A percentile compares a stretch with the other conserved stretches of the same genome.
These are phyloP conservation scores for Aspergillus costaricaensis DNA, from an alignment of 2,329 filamentous ascomycete species.

Conservation along the genomic window DNA sequence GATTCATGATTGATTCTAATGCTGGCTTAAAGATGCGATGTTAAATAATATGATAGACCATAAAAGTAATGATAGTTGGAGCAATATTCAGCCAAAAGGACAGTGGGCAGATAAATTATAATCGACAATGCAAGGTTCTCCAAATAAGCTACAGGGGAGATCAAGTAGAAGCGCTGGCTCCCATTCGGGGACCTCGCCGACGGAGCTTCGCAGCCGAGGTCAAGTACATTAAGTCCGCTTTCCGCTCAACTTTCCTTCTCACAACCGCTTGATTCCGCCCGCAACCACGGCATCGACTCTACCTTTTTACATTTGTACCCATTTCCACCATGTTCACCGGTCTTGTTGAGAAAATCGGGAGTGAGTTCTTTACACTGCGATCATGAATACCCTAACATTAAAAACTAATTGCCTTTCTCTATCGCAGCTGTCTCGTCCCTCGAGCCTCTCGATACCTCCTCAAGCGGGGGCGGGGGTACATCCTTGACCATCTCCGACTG, in stretches of 20 bases:
- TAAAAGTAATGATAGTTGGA: neutral
- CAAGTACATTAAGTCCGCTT: neutral
- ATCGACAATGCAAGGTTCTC: neutral
- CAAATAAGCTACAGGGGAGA: neutral
- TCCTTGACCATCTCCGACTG: slow-evolving; percentile 81
- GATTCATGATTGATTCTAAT: slow-evolving; percentile 24
- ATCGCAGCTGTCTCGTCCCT: slow-evolving; percentile 75
- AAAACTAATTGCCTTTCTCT: neutral
- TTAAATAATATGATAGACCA: neutral
- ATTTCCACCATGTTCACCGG: slow-evolving; percentile 80
- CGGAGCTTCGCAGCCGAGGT: slow-evolving; percentile 3
- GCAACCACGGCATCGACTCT: neutral
- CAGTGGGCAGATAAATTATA: neutral
- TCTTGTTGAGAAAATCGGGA: slow-evolving; percentile 88
- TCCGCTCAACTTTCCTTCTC: slow-evolving; percentile 2
- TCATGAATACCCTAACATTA: neutral
- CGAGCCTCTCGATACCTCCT: slow-evolving; percentile 73
- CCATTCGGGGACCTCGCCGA: neutral
- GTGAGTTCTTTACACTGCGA: slow-evolving; percentile 56
- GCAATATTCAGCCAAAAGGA: too few species aligned
- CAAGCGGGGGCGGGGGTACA: slow-evolving; percentile 73
- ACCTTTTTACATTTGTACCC: neutral
- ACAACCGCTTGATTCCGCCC: slow-evolving; percentile 13
- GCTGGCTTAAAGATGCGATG: neutral
- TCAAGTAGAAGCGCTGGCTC: neutral